Base-by-base conservation (phyloP, 2,329 filamentous ascomycete genomes). In the Aspergillus chevalieri region DNA sequence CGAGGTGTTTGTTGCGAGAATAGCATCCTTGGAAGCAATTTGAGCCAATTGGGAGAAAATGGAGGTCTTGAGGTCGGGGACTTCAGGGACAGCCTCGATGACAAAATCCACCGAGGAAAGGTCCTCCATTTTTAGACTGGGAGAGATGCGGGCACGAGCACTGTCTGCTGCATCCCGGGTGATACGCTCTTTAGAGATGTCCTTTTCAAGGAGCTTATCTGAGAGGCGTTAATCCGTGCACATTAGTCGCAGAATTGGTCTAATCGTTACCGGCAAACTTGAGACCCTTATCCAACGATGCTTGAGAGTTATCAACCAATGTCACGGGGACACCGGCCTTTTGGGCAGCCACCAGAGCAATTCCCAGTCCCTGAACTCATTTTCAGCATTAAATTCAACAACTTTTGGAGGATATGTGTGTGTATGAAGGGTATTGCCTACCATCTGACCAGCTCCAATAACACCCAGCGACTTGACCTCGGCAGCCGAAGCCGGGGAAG, bases 1-100 rank as follows among this genome's bases (percentile, higher is more conserved):
- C n/a, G 90, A 95, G 6, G 93, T 98, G 76, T 98, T 98, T 54
- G 93, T 98, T 4, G 93, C 92, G 33, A 98, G 81, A 61, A 98
- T 88, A 51, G 93, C 83, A 65, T 97, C 89, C 47, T 84, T 76
- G 9, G 89, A 85, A 58, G 87, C 91, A 58, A 95, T 84, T 61
- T 87, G 75, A 6, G 91, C 90, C 9, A 98, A 80, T 63, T 86
- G 80, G 56, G 82, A 75, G 74, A 98, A 98, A 58, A 98, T 94
- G 57, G 84, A 83, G 57, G 84, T 83, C 73, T 98, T 98, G 56
- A 98, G 81, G 46, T 85, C 77, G 38, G 87, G 85, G 48, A 95
- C 92, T 76, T 96, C 91, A 33, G 93, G 93, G 7, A 98, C 90
- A 14, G 93, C 93, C 75, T 98, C 93, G 64, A 98, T 97, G 49